These are phyloP conservation scores for Scolecobasidium constrictum DNA, from an alignment of 2,329 filamentous ascomycete genomes.

Conservation along the genomic window DNA sequence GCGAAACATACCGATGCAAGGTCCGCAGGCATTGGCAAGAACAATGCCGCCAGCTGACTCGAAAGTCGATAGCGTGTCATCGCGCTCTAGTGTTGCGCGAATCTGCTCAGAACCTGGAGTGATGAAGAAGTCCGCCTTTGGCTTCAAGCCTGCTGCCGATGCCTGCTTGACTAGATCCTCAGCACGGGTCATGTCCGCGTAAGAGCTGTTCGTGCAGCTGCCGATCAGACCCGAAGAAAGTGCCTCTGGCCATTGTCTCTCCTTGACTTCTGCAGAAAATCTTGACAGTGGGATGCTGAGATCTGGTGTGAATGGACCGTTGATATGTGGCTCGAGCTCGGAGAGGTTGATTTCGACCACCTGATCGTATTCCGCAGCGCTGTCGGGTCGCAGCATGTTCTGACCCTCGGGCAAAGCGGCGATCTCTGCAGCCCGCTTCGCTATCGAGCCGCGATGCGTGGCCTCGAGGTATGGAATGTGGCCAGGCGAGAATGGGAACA, in stretches of 20 bases:
- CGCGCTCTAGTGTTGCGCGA: conserved; percentile 81
- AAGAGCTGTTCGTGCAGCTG: conserved; percentile 97
- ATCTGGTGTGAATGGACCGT: conserved; percentile 93
- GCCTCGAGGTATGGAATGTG: conserved; percentile 79
- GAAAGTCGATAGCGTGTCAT: conserved; percentile 78
- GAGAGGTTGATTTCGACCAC: conserved; percentile 85
- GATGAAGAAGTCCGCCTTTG: conserved; percentile 86
- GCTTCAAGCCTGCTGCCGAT: conserved; percentile 75
- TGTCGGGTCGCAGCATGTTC: conserved; percentile 65
- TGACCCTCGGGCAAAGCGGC: conserved; percentile 45
- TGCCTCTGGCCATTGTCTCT: conserved; percentile 81
- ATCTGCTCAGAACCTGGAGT: conserved; percentile 97
- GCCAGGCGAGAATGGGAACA: conserved; percentile 83
- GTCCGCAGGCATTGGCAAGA: conserved; percentile 81
- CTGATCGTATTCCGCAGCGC: conserved; percentile 78
- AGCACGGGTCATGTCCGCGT: conserved; percentile 95
- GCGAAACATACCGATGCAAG: neutral
- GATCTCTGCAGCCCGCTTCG: conserved; percentile 51
- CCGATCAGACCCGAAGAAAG: conserved; percentile 92
- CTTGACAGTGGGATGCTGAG: conserved; percentile 83
- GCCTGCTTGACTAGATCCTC: conserved; percentile 91
- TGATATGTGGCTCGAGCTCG: conserved; percentile 86
- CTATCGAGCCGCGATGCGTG: conserved; percentile 66
- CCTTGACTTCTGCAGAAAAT: conserved; percentile 74
- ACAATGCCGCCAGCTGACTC: conserved; percentile 77